phyloP scores from a whole-genome alignment of 176 grass and related monocot species.

The Avena eriantha region DNA sequence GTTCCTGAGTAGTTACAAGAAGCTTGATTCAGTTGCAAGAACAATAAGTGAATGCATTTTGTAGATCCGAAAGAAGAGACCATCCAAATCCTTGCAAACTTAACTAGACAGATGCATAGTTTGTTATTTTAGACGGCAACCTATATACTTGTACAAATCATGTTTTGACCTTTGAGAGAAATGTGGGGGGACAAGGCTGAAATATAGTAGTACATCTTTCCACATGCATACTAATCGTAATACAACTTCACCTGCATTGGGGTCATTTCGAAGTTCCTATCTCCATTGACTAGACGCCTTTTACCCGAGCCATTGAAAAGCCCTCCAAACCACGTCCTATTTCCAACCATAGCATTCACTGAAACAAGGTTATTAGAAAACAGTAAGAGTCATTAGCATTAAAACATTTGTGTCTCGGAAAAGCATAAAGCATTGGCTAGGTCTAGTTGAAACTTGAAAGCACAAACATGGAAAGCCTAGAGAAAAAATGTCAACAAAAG shows the following conservation, averaged over 20 bases:
- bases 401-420: not conserved
- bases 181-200: not conserved
- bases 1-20: slow-evolving; percentile 65
- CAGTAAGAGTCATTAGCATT: not conserved
- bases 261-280: slow-evolving; percentile 55
- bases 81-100: slow-evolving; percentile 14
- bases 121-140: not conserved
- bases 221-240: slow-evolving; percentile 3
- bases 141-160: not conserved
- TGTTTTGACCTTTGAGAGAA: not conserved
- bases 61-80: not conserved
- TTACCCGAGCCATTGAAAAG: slow-evolving; percentile 75
- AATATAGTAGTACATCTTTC: not conserved
- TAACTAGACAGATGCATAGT: not conserved
- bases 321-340: slow-evolving; percentile 84
- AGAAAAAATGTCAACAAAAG: not conserved
- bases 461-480: not conserved
- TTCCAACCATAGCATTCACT: slow-evolving; percentile 94
- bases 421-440: not conserved
- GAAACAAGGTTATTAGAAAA: slow-evolving; percentile 15
- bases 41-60: slow-evolving; percentile 20
- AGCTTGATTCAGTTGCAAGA: slow-evolving; percentile 2
- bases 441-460: not conserved
- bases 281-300: slow-evolving; percentile 59
- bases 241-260: slow-evolving; percentile 65